phyloP scores from a whole-genome alignment of 306 rosid genomes.

The Malus sylvestris region DNA sequence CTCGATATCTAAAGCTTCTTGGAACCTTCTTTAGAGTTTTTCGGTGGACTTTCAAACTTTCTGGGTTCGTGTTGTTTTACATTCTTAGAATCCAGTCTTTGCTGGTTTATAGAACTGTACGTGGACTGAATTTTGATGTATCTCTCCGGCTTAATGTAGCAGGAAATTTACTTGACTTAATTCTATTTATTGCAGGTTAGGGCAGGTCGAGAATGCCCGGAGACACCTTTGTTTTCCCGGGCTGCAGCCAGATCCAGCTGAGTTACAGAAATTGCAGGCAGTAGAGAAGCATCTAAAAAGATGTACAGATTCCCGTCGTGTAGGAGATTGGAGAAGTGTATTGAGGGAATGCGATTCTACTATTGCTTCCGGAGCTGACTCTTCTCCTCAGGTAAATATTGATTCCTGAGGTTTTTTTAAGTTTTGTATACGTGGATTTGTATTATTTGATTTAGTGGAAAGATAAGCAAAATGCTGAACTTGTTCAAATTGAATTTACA shows the following conservation, averaged over 20 bases:
- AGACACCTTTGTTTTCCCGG: slow-evolving; percentile 52
- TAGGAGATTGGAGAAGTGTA: slow-evolving; percentile 74
- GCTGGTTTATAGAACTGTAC: not conserved
- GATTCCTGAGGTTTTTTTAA: not conserved
- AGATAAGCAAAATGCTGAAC: slow-evolving; percentile 34
- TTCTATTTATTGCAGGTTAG: slow-evolving; percentile 51
- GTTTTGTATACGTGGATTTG: not conserved
- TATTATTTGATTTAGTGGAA: not conserved
- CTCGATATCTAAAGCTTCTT: not conserved
- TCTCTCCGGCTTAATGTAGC: not conserved
- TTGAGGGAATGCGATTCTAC: slow-evolving; percentile 67
- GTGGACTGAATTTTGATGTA: not conserved
- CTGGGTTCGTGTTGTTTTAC: not conserved
- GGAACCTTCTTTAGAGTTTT: not conserved
- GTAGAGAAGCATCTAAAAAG: slow-evolving; percentile 67
- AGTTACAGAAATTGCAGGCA: slow-evolving; percentile 61
- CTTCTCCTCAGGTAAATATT: slow-evolving; percentile 61
- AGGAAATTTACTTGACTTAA: not conserved
- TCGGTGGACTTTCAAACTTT: not conserved
- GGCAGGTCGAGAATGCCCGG: slow-evolving; percentile 81
- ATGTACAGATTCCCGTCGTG: slow-evolving; percentile 68
- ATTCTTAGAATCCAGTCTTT: not conserved
- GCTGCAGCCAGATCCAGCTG: slow-evolving; percentile 42
- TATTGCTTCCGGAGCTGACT: slow-evolving; percentile 65
- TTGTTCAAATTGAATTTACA: slow-evolving; percentile 73